phyloP scores from a whole-genome alignment of 1,139 yeast genomes.

The Protomyces gravidus region DNA sequence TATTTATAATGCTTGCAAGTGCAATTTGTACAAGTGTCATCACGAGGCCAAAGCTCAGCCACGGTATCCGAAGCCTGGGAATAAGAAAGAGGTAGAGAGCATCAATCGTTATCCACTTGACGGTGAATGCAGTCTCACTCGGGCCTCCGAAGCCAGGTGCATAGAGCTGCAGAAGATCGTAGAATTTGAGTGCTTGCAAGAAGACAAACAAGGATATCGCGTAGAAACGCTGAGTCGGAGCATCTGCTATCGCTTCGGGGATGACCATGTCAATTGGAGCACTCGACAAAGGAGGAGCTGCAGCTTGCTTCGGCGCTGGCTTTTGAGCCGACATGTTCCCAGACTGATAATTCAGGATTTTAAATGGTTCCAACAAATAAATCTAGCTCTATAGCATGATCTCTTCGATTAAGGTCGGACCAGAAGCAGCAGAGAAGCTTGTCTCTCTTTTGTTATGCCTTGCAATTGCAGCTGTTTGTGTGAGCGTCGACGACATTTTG shows the following conservation, averaged over 20 bases:
- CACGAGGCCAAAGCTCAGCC: conserved; percentile 51
- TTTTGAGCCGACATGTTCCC: too few species aligned
- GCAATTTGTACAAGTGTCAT: conserved; percentile 43
- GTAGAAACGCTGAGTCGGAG: conserved; percentile 74
- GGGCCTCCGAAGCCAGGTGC: conserved; percentile 46
- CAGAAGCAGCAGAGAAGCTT: too few species aligned
- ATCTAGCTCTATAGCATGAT: too few species aligned
- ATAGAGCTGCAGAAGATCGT: conserved; percentile 55
- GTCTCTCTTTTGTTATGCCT: too few species aligned
- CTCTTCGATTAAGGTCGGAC: too few species aligned
- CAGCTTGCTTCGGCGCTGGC: background rate
- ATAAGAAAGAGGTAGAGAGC: conserved; percentile 62
- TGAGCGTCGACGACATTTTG: too few species aligned
- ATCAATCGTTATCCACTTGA: conserved; percentile 71
- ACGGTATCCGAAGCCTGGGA: conserved; percentile 72
- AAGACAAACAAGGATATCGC: conserved; percentile 62
- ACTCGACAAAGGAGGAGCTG: background rate
- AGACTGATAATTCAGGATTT: too few species aligned
- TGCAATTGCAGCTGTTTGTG: too few species aligned
- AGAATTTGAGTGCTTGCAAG: conserved; percentile 75
- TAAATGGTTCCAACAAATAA: too few species aligned
- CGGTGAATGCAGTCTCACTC: conserved; percentile 47
- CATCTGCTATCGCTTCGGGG: conserved; percentile 47
- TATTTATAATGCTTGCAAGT: conserved; percentile 41
- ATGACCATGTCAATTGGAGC: conserved; percentile 23